Percentiles rank a stretch among this genome's conserved stretches.
Conservation (phyloP, 768 basidiomycete species). For the Trichaptum fuscoviolaceum region DNA sequence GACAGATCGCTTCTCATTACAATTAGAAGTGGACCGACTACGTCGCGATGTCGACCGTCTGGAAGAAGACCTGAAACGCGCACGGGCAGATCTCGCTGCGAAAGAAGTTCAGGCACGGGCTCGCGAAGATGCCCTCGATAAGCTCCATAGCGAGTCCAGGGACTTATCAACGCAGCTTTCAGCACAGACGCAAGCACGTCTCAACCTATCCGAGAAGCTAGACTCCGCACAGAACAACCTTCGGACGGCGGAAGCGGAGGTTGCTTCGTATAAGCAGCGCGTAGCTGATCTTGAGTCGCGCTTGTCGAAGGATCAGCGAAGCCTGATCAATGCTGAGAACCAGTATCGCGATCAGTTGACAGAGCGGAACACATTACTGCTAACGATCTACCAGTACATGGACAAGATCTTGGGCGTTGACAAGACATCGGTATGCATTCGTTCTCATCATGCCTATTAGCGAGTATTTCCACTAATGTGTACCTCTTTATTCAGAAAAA, state of each 20-base stretch:
- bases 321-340: conserved; percentile 62
- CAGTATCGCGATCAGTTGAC: conserved; percentile 90
- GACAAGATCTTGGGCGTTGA: conserved; percentile 91
- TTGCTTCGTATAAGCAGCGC: conserved; percentile 50
- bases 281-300: conserved; percentile 74
- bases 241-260: conserved; percentile 65
- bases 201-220: conserved; percentile 89
- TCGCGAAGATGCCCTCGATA: conserved; percentile 68
- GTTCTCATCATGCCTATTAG: not conserved
- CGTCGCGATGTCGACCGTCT: conserved; percentile 78
- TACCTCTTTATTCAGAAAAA: conserved; percentile 53
- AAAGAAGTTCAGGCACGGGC: conserved; percentile 62
- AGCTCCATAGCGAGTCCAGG: conserved; percentile 71
- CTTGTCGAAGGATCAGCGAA: conserved; percentile 76
- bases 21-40: conserved; percentile 84
- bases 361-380: conserved; percentile 84
- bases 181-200: conserved; percentile 77
- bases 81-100: conserved; percentile 63
- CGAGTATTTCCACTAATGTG: not conserved
- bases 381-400: conserved; percentile 93
- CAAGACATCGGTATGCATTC: conserved; percentile 64
- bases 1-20: conserved; percentile 77
- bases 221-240: conserved; percentile 59
- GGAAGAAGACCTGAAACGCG: conserved; percentile 72
- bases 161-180: conserved; percentile 78